phyloP scores from a whole-genome alignment of 2,329 filamentous ascomycete genomes.

The Microcera coccophila region DNA sequence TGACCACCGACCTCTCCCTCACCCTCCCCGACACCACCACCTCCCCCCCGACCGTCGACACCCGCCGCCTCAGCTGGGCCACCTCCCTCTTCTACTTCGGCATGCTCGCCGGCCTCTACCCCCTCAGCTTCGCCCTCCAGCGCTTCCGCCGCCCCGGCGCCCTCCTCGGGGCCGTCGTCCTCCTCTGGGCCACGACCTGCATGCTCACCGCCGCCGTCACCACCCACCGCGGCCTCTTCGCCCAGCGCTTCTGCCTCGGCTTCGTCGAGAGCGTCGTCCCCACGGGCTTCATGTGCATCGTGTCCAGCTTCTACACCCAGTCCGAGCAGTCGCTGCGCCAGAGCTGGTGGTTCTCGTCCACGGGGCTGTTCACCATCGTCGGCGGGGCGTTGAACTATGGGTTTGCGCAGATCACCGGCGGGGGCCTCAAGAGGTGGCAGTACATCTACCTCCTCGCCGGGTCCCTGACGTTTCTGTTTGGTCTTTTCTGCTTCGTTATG shows the following conservation, averaged over 20 bases:
- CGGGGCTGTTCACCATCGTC: conserved; percentile 58
- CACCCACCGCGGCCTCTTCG: conserved; percentile 59
- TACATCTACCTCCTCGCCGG: conserved; percentile 68
- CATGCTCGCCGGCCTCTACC: conserved; percentile 70
- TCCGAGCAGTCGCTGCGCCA: conserved; percentile 61
- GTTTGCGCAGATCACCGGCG: conserved; percentile 58
- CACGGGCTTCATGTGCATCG: conserved; percentile 62
- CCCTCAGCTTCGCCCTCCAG: conserved; percentile 68
- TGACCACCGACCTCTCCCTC: conserved; percentile 65
- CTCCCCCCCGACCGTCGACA: conserved; percentile 56
- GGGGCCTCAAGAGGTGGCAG: conserved; percentile 59
- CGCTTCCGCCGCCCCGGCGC: conserved; percentile 62
- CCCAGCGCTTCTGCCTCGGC: conserved; percentile 61
- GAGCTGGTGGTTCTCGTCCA: conserved; percentile 63
- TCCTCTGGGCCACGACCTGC: conserved; percentile 64
- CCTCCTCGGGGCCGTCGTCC: conserved; percentile 58
- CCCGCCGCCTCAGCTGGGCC: conserved; percentile 68
- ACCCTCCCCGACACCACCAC: conserved; percentile 44
- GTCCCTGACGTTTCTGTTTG: conserved; percentile 60
- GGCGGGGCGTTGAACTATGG: conserved; percentile 64
- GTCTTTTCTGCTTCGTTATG: conserved; percentile 59
- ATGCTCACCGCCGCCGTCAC: conserved; percentile 66
- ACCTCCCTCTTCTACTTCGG: conserved; percentile 79
- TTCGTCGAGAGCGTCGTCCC: conserved; percentile 63
- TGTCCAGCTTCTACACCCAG: conserved; percentile 62